Evolutionary conservation across 805 yeast species (phyloP).

Genomic region (Vanderwaltozyma tropicalis): DNA sequence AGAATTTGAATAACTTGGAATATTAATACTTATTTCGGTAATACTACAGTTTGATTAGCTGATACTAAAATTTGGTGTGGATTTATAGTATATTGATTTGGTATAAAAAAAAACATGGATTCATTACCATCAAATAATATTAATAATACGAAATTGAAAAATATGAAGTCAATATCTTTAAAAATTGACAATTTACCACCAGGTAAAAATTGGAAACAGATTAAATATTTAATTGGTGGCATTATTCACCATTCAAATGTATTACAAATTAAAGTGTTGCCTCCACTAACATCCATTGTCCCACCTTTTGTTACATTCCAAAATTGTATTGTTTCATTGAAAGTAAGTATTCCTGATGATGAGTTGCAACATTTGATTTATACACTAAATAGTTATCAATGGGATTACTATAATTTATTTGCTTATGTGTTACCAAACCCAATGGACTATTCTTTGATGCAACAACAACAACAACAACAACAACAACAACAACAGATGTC

Average conservation of each 20-base stretch:
- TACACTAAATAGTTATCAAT: conserved; percentile 23
- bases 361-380: conserved; percentile 18
- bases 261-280: conserved; percentile 23
- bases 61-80: no score
- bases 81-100: no score
- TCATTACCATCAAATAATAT: no score
- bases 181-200: conserved; percentile 28
- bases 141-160: neutral
- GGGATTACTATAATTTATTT: conserved; percentile 25
- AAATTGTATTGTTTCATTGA: conserved; percentile 23
- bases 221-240: conserved; percentile 26
- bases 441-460: neutral
- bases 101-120: neutral
- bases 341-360: conserved; percentile 9
- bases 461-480: neutral
- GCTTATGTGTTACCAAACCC: conserved; percentile 19
- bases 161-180: conserved; percentile 4
- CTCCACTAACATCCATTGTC: conserved; percentile 24
- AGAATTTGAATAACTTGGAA: no score
- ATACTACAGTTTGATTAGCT: no score
- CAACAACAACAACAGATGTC: neutral
- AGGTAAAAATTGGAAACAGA: conserved; percentile 27
- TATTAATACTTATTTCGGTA: no score
- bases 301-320: conserved; percentile 27
- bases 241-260: conserved; percentile 24